Conservation (phyloP, 371 early-diverging fungal species). For the Thermomucor indicae-seudaticae region DNA sequence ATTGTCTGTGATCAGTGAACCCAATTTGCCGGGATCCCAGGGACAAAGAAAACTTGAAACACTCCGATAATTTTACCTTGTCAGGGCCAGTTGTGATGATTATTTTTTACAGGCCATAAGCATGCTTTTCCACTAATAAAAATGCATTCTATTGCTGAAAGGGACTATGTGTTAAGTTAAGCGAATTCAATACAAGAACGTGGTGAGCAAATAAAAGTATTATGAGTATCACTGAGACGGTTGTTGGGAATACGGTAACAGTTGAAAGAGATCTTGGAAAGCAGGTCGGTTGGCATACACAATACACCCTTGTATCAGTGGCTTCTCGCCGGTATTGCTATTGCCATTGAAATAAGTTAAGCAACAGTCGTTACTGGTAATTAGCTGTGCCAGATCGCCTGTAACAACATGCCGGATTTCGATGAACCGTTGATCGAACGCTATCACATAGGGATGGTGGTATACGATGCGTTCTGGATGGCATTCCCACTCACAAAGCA, state of each 20-base stretch:
- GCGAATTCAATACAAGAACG: no score
- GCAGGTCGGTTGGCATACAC: conserved; percentile 1
- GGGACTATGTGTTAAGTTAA: no score
- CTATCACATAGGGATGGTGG: conserved; percentile 72
- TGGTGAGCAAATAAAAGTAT: no score
- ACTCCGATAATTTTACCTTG: no score
- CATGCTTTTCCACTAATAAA: no score
- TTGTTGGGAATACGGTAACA: background rate
- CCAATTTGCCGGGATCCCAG: no score
- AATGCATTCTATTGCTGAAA: no score
- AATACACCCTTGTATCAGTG: conserved; percentile 19
- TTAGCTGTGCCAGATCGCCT: conserved; percentile 20
- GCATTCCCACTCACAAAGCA: conserved; percentile 32
- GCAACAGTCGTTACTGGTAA: conserved; percentile 17
- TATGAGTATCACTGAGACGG: no score
- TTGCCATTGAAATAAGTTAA: conserved; percentile 11
- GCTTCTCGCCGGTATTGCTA: conserved; percentile 2
- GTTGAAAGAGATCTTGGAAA: conserved; percentile 13
- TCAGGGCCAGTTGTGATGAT: no score
- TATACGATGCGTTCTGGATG: conserved; percentile 49
- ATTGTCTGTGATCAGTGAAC: no score
- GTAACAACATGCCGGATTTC: conserved; percentile 74
- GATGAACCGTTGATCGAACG: conserved; percentile 76
- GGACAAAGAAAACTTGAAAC: no score
- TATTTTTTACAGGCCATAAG: no score